Percentiles rank a stretch among this genome's conserved stretches.
Evolutionary conservation across 2,329 filamentous ascomycete species (phyloP).

Genomic region (Arthrocladium fulminans): DNA sequence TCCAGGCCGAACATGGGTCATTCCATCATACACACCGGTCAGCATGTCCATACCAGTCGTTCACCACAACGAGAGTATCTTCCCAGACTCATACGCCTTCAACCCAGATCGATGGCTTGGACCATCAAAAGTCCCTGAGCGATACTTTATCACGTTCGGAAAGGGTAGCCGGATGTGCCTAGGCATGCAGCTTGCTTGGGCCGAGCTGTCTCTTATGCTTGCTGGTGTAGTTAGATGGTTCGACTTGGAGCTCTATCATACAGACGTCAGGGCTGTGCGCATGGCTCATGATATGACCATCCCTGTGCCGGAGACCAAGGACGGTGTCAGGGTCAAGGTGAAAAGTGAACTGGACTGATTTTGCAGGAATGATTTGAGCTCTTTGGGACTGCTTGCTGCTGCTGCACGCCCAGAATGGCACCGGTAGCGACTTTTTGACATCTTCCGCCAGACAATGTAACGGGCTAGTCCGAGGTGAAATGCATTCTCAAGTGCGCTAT

Average conservation of each 20-base stretch:
- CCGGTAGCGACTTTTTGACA: too few species aligned
- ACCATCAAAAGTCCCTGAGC: conserved; percentile 25
- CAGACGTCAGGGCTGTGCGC: background rate
- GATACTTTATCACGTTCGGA: conserved; percentile 19
- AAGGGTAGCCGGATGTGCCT: conserved; percentile 19
- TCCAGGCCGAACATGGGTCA: background rate
- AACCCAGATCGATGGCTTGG: conserved; percentile 31
- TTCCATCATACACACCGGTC: conserved; percentile 16
- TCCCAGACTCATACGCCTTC: conserved; percentile 26
- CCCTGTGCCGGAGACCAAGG: background rate
- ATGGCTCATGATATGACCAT: background rate
- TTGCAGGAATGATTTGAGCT: too few species aligned
- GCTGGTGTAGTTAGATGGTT: background rate
- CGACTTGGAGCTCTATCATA: background rate
- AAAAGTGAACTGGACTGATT: background rate
- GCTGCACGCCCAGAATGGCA: too few species aligned
- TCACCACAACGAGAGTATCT: conserved; percentile 27
- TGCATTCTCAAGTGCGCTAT: too few species aligned
- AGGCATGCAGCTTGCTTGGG: conserved; percentile 22
- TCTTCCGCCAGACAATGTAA: too few species aligned
- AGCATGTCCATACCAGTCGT: conserved; percentile 30
- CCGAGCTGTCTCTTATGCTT: conserved; percentile 15
- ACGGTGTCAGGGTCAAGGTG: background rate
- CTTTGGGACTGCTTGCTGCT: too few species aligned
- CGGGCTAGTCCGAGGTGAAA: too few species aligned